These are phyloP conservation scores for Arabidopsis suecica DNA, from an alignment of 345 rosid genomes.

Conservation along the genomic window DNA sequence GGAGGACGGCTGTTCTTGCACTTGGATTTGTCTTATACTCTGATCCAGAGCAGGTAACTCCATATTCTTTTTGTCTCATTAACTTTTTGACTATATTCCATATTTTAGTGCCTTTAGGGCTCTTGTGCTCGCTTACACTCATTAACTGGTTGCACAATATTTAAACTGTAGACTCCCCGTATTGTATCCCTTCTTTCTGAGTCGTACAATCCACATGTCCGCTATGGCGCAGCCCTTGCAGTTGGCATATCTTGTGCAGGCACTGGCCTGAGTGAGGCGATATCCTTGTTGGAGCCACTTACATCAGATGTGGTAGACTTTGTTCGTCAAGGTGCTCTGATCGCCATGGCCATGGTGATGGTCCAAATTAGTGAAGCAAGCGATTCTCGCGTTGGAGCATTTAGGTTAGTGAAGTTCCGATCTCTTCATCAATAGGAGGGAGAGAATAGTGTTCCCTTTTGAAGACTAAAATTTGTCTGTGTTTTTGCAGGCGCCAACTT, in stretches of 20 bases:
- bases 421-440: not conserved
- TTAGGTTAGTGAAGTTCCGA: conserved; percentile 57
- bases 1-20: conserved; percentile 97
- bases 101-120: not conserved
- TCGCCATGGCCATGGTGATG: conserved; percentile 99
- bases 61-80: conserved; percentile 3
- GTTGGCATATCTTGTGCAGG: conserved; percentile 98
- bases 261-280: conserved; percentile 92
- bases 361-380: conserved; percentile 88
- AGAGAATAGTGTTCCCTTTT: not conserved
- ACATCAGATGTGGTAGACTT: conserved; percentile 93
- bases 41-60: conserved; percentile 81
- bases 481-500: conserved; percentile 67
- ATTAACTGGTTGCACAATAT: conserved; percentile 30
- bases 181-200: conserved; percentile 91
- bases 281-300: conserved; percentile 89
- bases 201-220: conserved; percentile 95
- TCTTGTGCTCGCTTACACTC: not conserved
- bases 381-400: conserved; percentile 91
- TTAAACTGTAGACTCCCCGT: conserved; percentile 79
- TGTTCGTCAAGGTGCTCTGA: conserved; percentile 98
- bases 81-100: conserved; percentile 1
- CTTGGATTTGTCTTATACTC: conserved; percentile 94
- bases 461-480: not conserved
- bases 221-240: conserved; percentile 99